Conservation (phyloP, 2,329 filamentous ascomycete species). For the Fusarium begoniae region DNA sequence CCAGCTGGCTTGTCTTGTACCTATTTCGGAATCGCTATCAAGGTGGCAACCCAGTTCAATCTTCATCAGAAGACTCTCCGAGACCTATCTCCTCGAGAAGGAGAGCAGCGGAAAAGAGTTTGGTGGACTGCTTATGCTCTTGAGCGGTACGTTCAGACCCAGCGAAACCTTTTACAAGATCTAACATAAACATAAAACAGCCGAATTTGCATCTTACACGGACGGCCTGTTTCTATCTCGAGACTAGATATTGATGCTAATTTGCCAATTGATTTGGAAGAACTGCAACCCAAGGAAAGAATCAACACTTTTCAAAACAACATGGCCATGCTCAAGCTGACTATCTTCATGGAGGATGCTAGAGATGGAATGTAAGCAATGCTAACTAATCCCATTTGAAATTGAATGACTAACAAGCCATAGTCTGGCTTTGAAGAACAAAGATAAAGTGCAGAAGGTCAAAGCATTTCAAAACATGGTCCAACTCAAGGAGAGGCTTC, state of each 20-base stretch:
- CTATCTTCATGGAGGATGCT: slow-evolving; percentile 35
- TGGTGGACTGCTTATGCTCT: slow-evolving; percentile 39
- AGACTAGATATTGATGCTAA: slow-evolving; percentile 16
- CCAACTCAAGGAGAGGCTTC: slow-evolving; percentile 12
- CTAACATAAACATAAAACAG: slow-evolving; percentile 18
- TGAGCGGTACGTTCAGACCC: slow-evolving; percentile 19
- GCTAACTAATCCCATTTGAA: background rate
- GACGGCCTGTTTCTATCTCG: slow-evolving; percentile 31
- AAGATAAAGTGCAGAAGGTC: background rate
- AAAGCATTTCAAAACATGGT: slow-evolving; percentile 4
- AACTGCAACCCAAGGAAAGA: slow-evolving; percentile 18
- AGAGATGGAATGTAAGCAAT: slow-evolving; percentile 27
- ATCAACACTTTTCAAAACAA: slow-evolving; percentile 34
- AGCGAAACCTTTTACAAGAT: background rate
- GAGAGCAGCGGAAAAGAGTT: slow-evolving; percentile 28
- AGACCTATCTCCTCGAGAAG: background rate
- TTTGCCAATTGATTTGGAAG: slow-evolving; percentile 18
- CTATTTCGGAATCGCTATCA: slow-evolving; percentile 37
- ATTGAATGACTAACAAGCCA: background rate
- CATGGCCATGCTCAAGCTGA: slow-evolving; percentile 25
- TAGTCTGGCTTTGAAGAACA: slow-evolving; percentile 21
- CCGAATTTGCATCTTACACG: slow-evolving; percentile 31
- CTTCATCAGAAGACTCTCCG: slow-evolving; percentile 12
- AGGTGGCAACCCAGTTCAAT: slow-evolving; percentile 27
- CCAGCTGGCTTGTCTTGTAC: slow-evolving; percentile 34